Conservation (phyloP, 2,329 filamentous ascomycete genomes). For the Verticillium longisporum region DNA sequence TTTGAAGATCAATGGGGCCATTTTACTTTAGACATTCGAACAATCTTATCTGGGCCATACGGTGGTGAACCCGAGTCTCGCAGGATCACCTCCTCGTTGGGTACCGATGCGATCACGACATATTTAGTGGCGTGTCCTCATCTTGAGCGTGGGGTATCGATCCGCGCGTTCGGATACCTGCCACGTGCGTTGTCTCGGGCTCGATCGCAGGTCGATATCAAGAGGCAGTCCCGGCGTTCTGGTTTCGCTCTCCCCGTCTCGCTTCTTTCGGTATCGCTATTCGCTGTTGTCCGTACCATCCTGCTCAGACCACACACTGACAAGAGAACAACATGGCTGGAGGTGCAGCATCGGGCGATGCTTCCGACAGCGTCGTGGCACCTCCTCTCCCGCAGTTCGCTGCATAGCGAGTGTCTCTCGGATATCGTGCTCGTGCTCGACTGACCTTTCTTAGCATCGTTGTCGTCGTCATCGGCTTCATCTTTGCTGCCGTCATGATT, state of each 20-base stretch:
- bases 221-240: not conserved
- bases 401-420: not conserved
- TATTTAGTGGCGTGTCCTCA: not conserved
- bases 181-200: not conserved
- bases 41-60: not conserved
- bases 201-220: not conserved
- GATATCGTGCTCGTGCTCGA: not conserved
- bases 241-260: not conserved
- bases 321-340: not conserved
- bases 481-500: slow-evolving; percentile 35
- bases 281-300: no score
- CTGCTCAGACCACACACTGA: no score
- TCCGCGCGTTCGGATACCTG: not conserved
- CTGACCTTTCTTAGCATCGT: slow-evolving; percentile 12
- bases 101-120: not conserved
- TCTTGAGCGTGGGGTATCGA: not conserved
- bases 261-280: no score
- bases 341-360: not conserved
- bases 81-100: not conserved
- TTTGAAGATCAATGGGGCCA: not conserved
- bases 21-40: not conserved
- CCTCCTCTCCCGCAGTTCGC: slow-evolving; percentile 5
- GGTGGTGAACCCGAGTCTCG: not conserved
- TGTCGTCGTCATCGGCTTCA: slow-evolving; percentile 24
- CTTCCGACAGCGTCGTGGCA: not conserved